Percentiles rank a stretch among this genome's conserved stretches.
These are phyloP conservation scores for Cyclocybe aegerita DNA, from an alignment of 768 basidiomycete genomes.

Conservation along the genomic window DNA sequence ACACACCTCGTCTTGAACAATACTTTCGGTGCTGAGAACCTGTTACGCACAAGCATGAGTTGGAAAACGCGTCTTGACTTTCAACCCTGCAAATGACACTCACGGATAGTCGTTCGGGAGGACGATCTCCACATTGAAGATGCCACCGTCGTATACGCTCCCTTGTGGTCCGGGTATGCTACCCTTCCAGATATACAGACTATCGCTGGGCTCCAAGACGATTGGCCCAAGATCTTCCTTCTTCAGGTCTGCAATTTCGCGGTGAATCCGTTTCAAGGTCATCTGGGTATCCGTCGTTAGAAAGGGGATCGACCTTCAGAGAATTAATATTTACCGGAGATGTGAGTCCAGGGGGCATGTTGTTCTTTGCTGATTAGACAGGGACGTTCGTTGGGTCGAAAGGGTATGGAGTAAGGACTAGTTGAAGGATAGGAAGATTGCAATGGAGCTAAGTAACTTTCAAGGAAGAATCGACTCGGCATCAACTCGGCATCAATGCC, in stretches of 20 bases:
- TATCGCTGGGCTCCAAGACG: constrained; percentile 61
- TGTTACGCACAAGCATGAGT: constrained; percentile 22
- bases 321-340: too few species aligned
- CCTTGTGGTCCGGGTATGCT: constrained; percentile 82
- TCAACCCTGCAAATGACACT: constrained; percentile 24
- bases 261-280: constrained; percentile 81
- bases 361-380: too few species aligned
- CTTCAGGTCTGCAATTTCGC: constrained; percentile 77
- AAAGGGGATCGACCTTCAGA: background rate
- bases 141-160: constrained; percentile 78
- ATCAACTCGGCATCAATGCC: too few species aligned
- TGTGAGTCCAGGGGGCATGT: too few species aligned
- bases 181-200: constrained; percentile 73
- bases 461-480: too few species aligned
- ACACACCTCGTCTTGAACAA: constrained; percentile 69
- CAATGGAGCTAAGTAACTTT: too few species aligned
- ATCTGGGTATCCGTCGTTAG: constrained; percentile 25
- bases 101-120: constrained; percentile 81
- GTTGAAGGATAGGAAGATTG: too few species aligned
- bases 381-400: too few species aligned
- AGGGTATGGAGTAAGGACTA: too few species aligned
- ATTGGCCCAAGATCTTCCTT: constrained; percentile 83
- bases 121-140: constrained; percentile 66
- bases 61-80: constrained; percentile 1
- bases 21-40: constrained; percentile 81